Evolutionary conservation across 2,329 filamentous ascomycete species (phyloP).

Genomic region (Aspergillus aculeatus): DNA sequence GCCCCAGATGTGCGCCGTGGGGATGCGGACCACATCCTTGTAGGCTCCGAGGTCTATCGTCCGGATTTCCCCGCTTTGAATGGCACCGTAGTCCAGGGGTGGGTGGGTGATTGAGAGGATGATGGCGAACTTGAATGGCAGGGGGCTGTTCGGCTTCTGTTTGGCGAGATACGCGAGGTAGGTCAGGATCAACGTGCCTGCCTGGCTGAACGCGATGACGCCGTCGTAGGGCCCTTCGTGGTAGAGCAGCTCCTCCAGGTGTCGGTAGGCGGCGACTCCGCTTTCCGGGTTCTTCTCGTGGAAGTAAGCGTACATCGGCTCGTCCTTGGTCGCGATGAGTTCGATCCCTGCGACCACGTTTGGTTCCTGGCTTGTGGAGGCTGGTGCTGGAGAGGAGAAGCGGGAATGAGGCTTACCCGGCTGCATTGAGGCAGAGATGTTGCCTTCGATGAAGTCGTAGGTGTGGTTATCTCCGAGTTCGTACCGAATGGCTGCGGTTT

Average conservation of each 20-base stretch:
- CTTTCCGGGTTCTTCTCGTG: conserved; percentile 1
- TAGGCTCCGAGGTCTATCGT: background rate
- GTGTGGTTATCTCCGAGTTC: conserved; percentile 19
- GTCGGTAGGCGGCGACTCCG: background rate
- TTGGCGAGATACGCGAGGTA: conserved; percentile 6
- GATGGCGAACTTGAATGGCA: conserved; percentile 27
- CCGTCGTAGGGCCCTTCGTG: conserved; percentile 31
- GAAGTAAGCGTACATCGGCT: conserved; percentile 10
- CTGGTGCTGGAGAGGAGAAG: background rate
- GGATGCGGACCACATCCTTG: conserved; percentile 7
- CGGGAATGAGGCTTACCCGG: conserved; percentile 8
- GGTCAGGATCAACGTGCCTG: conserved; percentile 21
- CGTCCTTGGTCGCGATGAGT: conserved; percentile 3
- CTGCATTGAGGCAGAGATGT: conserved; percentile 13
- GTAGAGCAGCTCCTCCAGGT: conserved; percentile 19
- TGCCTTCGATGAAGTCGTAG: conserved; percentile 26
- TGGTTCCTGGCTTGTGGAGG: background rate
- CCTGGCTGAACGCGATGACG: conserved; percentile 28
- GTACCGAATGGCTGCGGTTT: conserved; percentile 21
- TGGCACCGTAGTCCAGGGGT: conserved; percentile 8
- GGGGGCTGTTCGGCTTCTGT: background rate
- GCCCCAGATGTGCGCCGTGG: conserved; percentile 22
- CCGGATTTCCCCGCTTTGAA: background rate
- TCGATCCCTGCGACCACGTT: conserved; percentile 2
- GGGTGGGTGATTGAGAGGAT: conserved; percentile 18